Base-by-base conservation (phyloP, 495 filamentous ascomycete species). In the Margaritispora aquatica region DNA sequence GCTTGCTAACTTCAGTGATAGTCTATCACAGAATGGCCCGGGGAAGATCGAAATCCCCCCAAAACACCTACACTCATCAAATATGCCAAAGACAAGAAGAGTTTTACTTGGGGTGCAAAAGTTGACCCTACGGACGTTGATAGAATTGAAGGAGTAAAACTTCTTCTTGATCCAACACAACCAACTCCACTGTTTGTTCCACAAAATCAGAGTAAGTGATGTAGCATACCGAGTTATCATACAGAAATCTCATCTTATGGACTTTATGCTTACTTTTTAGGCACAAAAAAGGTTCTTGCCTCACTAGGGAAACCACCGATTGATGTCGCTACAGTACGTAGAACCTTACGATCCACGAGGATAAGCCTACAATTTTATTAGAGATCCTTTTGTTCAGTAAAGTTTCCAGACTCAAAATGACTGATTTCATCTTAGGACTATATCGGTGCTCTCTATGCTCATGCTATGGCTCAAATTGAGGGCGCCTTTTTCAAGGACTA, bases 111-210 rank as follows among this genome's bases (percentile, higher is more conserved):
- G 67, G 67, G 67, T n/a, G 53, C 36, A 2, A 19, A 47, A 21
- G 26, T 38, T 44, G 51, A 54, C 34, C 48, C 22, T n/a, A 51
- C 22, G 26, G 19, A 20, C 10, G 51, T 29, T 21, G 50, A 57
- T 41, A 54, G 36, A n/a, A 63, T 69, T 36, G 41, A 62, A 55
- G 66, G 65, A 1, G 48, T 72, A 4, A 74, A 74, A 59, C 54
- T 72, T 17, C 60, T 74, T 11, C 67, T 74, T n/a, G 70, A 72
- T 54, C 71, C 70, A 9, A 49, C 57, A 10, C 71, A 74, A 21
- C 53, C 53, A 2, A 38, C 19, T 3, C 53, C 53, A 9, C 19
- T 56, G 36, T 17, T 56, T n/a, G 38, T 44, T n/a, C 38, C 38
- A 10, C 38, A 44, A 44, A 44, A 44, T n/a, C 38, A 44, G 15